Base-by-base conservation (phyloP, 768 basidiomycete species). In the Russula vinacea region DNA sequence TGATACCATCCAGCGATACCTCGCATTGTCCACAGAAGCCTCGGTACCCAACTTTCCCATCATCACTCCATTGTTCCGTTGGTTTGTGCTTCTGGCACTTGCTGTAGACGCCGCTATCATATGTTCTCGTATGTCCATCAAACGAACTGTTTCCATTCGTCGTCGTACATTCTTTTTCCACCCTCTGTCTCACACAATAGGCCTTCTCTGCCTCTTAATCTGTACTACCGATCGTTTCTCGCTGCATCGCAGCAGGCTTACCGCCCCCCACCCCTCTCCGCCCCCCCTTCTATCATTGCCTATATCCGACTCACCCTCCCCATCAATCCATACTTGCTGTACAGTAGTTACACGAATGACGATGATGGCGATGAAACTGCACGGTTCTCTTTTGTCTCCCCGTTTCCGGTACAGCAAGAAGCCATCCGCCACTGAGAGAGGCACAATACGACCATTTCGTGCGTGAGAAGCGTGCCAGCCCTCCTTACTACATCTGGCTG, bases 371-470 rank as follows among this genome's bases (percentile, higher is more conserved):
- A 44, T 35, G 56, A 42, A 58, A 58, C 32, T 32, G 29, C 39
- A 33, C 24, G 39, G 56, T 58, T 58, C 40, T 44, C 56, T 63
- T 53, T 63, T 63, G 56, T 63, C 50, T 45, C 11, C 16, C 42
- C 33, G 19, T 53, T 58, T 45, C n/a, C 40, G n/a, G 32, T 9
- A 26, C 19, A 8, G n/a, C 2, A 40, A 44, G 16, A 50, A 40
- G 14, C 42, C 42, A 26, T 26, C 56, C 14, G 13, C 17, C 33
- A 24, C 4, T 40, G 26, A 56, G 37, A 42, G 26, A 19, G n/a
- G 44, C 24, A 33, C 55, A 40, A 52, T 26, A 33, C 60, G 33
- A 29, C 44, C 6, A 16, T 13, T 24, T 50, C 22, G 24, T 29
- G 24, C 45, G 35, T 26, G 44, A 47, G 54, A 40, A 8, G 5